Evolutionary conservation across 2,329 filamentous ascomycete species (phyloP).

Genomic region (Exophiala phaeomuriformis): DNA sequence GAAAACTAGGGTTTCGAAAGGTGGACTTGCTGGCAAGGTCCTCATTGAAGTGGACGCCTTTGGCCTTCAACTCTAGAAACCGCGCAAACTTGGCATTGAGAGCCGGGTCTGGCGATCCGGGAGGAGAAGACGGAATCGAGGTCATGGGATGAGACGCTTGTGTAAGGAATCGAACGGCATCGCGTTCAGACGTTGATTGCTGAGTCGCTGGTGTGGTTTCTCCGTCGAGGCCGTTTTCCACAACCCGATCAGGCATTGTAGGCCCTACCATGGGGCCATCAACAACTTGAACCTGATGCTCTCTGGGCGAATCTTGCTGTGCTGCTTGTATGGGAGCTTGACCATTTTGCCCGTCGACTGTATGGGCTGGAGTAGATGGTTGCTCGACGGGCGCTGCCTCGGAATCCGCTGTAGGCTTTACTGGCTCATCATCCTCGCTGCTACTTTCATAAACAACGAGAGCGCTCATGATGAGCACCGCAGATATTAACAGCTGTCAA

Average conservation of each 20-base stretch:
- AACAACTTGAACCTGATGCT: not conserved
- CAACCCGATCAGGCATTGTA: constrained; percentile 14
- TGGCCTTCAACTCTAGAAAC: constrained; percentile 55
- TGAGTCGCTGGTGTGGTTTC: constrained; percentile 1
- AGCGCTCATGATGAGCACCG: constrained; percentile 25
- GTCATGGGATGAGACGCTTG: constrained; percentile 41
- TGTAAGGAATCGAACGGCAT: constrained; percentile 51
- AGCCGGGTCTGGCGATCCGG: constrained; percentile 38
- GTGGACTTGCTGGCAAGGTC: constrained; percentile 51
- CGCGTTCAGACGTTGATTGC: constrained; percentile 23
- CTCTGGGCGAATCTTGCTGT: not conserved
- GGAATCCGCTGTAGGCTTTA: constrained; percentile 5
- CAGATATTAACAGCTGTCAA: no score
- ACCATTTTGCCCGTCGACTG: not conserved
- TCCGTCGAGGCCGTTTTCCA: constrained; percentile 4
- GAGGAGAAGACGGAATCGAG: constrained; percentile 41
- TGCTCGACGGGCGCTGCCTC: not conserved
- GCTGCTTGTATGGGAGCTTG: not conserved
- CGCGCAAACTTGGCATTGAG: constrained; percentile 52
- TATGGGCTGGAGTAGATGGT: not conserved
- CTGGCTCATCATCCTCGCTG: constrained; percentile 38
- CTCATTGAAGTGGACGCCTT: constrained; percentile 58
- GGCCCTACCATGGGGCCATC: constrained; percentile 23
- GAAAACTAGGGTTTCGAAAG: constrained; percentile 52
- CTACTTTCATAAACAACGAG: constrained; percentile 41